These are phyloP conservation scores for barrel medic (Medicago truncatula) DNA, from an alignment of 306 rosid species.

Conservation along the genomic window MtrunA17r5.0-ANR NC_053042.1:51289001-51289500, in stretches of 20 bases:
- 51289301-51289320: constrained; percentile 53
- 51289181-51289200: constrained; percentile 41
- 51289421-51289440: no score
- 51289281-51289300: constrained; percentile 52
- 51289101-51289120: not conserved
- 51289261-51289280: constrained; percentile 39
- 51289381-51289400: no score
- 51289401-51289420: no score
- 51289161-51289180: constrained; percentile 38
- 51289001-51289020: no score
- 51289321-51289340: constrained; percentile 18
- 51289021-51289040: no score
- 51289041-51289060: no score
- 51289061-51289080: no score
- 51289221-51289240: constrained; percentile 49
- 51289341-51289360: constrained; percentile 34
- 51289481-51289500: no score
- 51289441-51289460: no score
- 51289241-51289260: constrained; percentile 55
- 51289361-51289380: constrained; percentile 52
- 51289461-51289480: no score
- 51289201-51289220: constrained; percentile 47
- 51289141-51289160: constrained; percentile 12
- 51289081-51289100: not conserved
- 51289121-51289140: not conserved